These are phyloP conservation scores for Jamesozyma hellenica DNA, from an alignment of 805 yeast genomes.

Conservation along the genomic window DNA sequence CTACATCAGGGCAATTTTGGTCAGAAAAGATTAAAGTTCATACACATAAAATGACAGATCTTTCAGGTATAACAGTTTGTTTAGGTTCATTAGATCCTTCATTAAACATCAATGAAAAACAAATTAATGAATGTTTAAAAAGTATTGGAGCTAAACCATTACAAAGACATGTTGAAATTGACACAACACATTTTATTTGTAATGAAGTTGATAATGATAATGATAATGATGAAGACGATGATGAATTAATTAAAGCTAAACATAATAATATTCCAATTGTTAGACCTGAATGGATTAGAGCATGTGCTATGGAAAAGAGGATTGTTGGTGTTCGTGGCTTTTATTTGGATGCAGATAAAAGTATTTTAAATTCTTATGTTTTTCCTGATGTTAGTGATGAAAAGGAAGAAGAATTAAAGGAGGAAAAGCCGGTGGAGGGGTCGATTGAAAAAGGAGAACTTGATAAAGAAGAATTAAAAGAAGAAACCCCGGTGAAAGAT, in stretches of 20 bases:
- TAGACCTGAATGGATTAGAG: slow-evolving; percentile 93
- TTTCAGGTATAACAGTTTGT: slow-evolving; percentile 86
- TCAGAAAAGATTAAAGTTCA: slow-evolving; percentile 60
- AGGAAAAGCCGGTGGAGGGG: not conserved
- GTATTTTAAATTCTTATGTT: slow-evolving; percentile 36
- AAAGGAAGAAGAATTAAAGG: not conserved
- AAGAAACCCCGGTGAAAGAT: slow-evolving; percentile 3
- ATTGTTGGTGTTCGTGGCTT: slow-evolving; percentile 89
- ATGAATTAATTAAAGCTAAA: slow-evolving; percentile 65
- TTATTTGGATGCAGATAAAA: slow-evolving; percentile 48
- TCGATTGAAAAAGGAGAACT: slow-evolving; percentile 1
- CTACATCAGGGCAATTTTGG: slow-evolving; percentile 78
- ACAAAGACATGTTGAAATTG: slow-evolving; percentile 65
- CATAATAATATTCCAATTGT: slow-evolving; percentile 86
- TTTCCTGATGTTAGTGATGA: slow-evolving; percentile 25
- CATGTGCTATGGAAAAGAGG: slow-evolving; percentile 81
- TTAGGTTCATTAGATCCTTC: slow-evolving; percentile 67
- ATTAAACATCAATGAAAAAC: slow-evolving; percentile 36
- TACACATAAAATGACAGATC: slow-evolving; percentile 94
- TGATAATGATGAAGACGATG: slow-evolving; percentile 34
- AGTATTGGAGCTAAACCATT: slow-evolving; percentile 79
- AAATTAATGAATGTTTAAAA: slow-evolving; percentile 50
- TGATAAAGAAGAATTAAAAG: slow-evolving; percentile 5
- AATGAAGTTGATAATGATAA: slow-evolving; percentile 34
- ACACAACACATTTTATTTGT: slow-evolving; percentile 87